Base-by-base conservation (phyloP, 805 yeast genomes). In the Candida anglica region DNA sequence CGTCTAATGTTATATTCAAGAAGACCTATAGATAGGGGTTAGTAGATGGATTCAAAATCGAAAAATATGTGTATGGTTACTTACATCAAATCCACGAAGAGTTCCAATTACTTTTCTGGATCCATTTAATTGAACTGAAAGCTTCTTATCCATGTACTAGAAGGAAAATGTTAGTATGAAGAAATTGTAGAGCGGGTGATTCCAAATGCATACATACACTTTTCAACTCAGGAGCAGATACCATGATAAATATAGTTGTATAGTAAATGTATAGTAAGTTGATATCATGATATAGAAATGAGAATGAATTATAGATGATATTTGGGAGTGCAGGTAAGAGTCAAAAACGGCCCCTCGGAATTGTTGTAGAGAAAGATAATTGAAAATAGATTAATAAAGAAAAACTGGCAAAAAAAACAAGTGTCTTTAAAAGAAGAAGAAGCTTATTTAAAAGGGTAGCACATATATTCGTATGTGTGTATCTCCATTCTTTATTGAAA, bases 71-170 rank as follows among this genome's bases (percentile, higher is more conserved):
- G 13, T 24, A 19, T 16, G 27, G n/a, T n/a, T 50, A 57, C 63
- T 31, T 52, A 78, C 75, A 53, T 91, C 98, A 55, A 79, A 91
- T 2, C 98, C 98, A 47, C 86, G 69, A 35, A 91, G 69, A 9
- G 75, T 74, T 2, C 98, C 98, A n/a, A 76, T 73, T 1, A 91
- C 76, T 45, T 74, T 75, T 32, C 97, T 70, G 10, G 83, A 63
- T 2, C 95, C 94, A 55, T 86, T 87, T 39, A 91, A 68, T 43
- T 82, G 84, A 13, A 91, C 64, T 10, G 78, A 67, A 18, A 91
- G 69, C 48, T 77, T 75, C 59, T 85, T 86, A 52, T 85, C 89
- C 75, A 86, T 71, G 53, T 86, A 87, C 81, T 82, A 42, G 23
- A 21, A 10, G 57, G n/a, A n/a, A n/a, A 53, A 46, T 46, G 60